phyloP scores from a whole-genome alignment of 306 rosid genomes.

The Pterocarpus macrocarpus region DNA sequence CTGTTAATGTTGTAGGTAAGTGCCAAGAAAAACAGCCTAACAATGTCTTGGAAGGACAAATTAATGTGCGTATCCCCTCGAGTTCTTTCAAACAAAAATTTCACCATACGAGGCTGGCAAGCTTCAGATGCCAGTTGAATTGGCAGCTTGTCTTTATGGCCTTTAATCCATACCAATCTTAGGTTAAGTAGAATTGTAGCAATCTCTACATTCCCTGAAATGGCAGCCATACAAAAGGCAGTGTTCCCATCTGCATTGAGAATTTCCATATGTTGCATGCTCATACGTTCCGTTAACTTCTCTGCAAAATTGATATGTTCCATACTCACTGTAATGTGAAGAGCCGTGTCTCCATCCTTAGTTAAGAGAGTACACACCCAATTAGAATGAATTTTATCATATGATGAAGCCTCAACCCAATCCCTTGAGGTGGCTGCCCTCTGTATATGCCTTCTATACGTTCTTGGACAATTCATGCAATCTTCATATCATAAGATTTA shows the following conservation, averaged over 20 bases:
- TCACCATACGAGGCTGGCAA: background rate
- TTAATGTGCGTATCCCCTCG: background rate
- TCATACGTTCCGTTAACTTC: background rate
- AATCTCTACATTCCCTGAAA: background rate
- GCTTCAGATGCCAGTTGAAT: background rate
- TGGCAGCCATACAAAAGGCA: background rate
- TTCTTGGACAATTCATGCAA: background rate
- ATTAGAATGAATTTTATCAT: background rate
- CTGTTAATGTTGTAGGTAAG: background rate
- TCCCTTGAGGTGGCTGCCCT: background rate
- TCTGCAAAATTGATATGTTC: background rate
- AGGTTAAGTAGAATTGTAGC: background rate
- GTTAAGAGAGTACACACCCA: background rate
- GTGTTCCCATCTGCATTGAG: background rate
- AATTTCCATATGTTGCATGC: background rate
- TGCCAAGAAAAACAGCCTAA: background rate
- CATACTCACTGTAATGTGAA: background rate
- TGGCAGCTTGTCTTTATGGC: background rate
- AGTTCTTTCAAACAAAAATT: background rate
- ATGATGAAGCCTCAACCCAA: background rate
- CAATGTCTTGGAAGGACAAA: background rate
- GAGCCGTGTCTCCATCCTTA: background rate
- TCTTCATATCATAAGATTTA: too few species aligned
- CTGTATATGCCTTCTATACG: background rate
- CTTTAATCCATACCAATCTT: background rate